phyloP scores from a whole-genome alignment of 2,329 filamentous ascomycete genomes.

The Fusarium longipes region DNA sequence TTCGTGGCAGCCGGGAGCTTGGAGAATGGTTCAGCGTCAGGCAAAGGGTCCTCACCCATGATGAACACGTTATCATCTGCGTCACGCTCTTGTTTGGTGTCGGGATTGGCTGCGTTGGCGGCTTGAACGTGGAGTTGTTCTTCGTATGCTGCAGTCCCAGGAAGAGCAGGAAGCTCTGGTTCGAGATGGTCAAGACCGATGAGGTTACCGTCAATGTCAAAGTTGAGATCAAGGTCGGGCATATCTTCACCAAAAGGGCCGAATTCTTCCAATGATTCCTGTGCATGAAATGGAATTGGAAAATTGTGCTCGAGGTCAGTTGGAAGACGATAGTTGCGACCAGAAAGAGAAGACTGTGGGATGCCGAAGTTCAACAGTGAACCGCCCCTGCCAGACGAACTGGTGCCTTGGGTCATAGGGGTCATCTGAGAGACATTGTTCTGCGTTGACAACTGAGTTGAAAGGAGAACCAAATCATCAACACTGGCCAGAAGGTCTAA shows the following conservation, averaged over 20 bases:
- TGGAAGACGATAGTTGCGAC: slow-evolving; percentile 49
- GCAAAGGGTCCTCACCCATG: slow-evolving; percentile 53
- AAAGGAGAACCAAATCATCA: slow-evolving; percentile 49
- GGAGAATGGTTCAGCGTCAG: slow-evolving; percentile 53
- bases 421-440: slow-evolving; percentile 59
- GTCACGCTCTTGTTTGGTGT: slow-evolving; percentile 8
- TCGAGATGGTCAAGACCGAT: slow-evolving; percentile 54
- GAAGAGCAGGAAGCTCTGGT: slow-evolving; percentile 58
- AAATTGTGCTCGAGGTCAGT: slow-evolving; percentile 50
- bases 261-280: slow-evolving; percentile 41
- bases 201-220: slow-evolving; percentile 64
- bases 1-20: slow-evolving; percentile 36
- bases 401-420: slow-evolving; percentile 51
- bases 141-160: slow-evolving; percentile 31
- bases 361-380: slow-evolving; percentile 49
- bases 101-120: slow-evolving; percentile 19
- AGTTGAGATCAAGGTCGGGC: slow-evolving; percentile 59
- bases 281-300: slow-evolving; percentile 34
- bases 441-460: slow-evolving; percentile 53
- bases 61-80: slow-evolving; percentile 52
- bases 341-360: slow-evolving; percentile 52
- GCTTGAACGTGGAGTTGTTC: slow-evolving; percentile 15
- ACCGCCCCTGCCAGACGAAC: slow-evolving; percentile 47
- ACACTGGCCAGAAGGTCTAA: slow-evolving; percentile 53
- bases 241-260: slow-evolving; percentile 55